Percentiles rank a stretch among this genome's conserved stretches.
phyloP scores from a whole-genome alignment of 176 grass and related monocot species.

The Ensete ventricosum region DNA sequence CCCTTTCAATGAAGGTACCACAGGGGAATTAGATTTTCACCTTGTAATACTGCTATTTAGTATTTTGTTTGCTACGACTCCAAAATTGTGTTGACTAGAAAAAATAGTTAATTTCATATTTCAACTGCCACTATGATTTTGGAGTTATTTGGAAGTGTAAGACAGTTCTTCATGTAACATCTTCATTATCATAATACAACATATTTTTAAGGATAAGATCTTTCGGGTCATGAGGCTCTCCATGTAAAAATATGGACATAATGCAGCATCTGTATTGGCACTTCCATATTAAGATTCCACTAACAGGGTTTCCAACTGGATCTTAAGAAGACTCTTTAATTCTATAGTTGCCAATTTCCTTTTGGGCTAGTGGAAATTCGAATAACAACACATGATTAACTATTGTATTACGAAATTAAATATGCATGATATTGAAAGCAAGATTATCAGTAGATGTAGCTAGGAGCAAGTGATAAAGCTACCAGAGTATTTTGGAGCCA shows the following conservation, averaged over 20 bases:
- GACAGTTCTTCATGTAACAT: too few species aligned
- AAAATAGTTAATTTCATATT: background rate
- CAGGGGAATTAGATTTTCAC: background rate
- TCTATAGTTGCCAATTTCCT: background rate
- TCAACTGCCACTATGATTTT: background rate
- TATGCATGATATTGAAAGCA: background rate
- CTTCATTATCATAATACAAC: too few species aligned
- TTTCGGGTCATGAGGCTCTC: too few species aligned
- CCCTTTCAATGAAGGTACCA: constrained; percentile 75
- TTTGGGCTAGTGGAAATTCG: background rate
- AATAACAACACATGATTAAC: background rate
- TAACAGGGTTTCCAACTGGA: background rate
- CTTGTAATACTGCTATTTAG: background rate
- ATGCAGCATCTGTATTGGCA: too few species aligned
- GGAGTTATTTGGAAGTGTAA: background rate
- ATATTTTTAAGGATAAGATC: too few species aligned
- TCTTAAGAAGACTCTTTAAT: background rate
- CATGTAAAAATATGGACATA: too few species aligned
- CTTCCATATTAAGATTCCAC: too few species aligned
- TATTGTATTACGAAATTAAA: background rate
- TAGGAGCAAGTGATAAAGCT: background rate
- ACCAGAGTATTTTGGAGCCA: background rate
- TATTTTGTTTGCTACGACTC: background rate
- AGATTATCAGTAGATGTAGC: background rate
- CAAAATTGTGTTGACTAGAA: background rate